phyloP scores from a whole-genome alignment of 108 stramenopile genomes.

The Skeletonema tropicum region DNA sequence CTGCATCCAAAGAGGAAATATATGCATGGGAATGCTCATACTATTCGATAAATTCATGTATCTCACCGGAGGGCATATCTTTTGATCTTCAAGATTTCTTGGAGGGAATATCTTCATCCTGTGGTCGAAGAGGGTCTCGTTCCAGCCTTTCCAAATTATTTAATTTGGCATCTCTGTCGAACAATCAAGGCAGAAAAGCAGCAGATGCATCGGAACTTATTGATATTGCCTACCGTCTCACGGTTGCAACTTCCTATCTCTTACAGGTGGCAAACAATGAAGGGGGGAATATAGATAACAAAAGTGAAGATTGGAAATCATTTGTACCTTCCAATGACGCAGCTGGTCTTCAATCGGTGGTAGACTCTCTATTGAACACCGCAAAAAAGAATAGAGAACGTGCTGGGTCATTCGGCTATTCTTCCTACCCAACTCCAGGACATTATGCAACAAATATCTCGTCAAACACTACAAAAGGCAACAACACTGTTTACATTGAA shows the following conservation, averaged over 20 bases:
- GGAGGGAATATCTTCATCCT: conserved; percentile 35
- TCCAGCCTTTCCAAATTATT: conserved; percentile 32
- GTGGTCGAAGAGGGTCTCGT: conserved; percentile 46
- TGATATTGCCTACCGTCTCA: conserved; percentile 26
- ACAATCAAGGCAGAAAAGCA: not conserved
- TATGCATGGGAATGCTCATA: conserved; percentile 20
- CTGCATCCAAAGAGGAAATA: conserved; percentile 35
- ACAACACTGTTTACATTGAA: conserved; percentile 42
- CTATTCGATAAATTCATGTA: conserved; percentile 26
- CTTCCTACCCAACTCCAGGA: conserved; percentile 43
- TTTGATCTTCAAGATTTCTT: conserved; percentile 28
- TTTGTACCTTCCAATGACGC: conserved; percentile 25
- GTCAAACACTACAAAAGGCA: not conserved
- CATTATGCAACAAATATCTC: not conserved
- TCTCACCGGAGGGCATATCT: conserved; percentile 5
- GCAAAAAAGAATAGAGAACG: conserved; percentile 28
- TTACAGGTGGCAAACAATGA: not conserved
- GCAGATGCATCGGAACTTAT: conserved; percentile 37
- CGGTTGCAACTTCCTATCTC: conserved; percentile 46
- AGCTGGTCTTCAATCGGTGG: conserved; percentile 32
- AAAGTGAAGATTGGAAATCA: conserved; percentile 7
- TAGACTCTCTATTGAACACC: conserved; percentile 28
- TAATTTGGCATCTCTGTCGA: not conserved
- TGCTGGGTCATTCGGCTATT: conserved; percentile 21
- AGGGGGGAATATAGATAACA: not conserved